These are phyloP conservation scores for Leptographium procerum DNA, from an alignment of 2,329 filamentous ascomycete genomes.

Conservation along the genomic window DNA sequence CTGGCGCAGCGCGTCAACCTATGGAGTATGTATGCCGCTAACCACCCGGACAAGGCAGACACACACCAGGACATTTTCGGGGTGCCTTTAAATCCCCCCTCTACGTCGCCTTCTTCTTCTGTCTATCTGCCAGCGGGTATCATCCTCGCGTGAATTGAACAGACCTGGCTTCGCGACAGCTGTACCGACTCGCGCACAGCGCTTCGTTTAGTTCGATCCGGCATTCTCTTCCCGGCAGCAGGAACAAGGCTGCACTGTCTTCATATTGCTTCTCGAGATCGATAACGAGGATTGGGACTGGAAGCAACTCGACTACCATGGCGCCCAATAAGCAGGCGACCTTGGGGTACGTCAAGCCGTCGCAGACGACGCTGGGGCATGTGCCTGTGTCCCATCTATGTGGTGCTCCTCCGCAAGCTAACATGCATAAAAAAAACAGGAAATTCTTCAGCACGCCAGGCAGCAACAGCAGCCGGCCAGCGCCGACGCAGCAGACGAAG, in stretches of 20 bases:
- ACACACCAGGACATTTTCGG: not conserved
- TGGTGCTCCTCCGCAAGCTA: not conserved
- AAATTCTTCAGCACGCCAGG: slow-evolving; percentile 72
- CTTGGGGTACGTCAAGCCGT: slow-evolving; percentile 72
- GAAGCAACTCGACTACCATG: slow-evolving; percentile 17
- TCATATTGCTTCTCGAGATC: no score
- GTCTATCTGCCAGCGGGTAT: not conserved
- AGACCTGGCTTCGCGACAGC: slow-evolving; percentile 9
- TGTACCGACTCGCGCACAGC: slow-evolving; percentile 5
- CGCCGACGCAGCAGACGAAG: slow-evolving; percentile 62
- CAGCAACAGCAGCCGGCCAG: slow-evolving; percentile 43
- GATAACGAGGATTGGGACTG: not conserved
- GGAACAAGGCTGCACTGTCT: not conserved
- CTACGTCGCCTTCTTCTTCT: not conserved
- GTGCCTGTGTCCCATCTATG: slow-evolving; percentile 8
- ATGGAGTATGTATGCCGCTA: no score
- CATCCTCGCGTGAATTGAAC: not conserved
- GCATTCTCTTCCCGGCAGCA: not conserved
- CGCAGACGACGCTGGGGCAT: slow-evolving; percentile 66
- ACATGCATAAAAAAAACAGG: slow-evolving; percentile 34
- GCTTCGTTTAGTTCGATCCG: not conserved
- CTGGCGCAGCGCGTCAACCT: slow-evolving; percentile 3
- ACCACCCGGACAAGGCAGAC: not conserved
- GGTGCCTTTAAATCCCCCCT: not conserved
- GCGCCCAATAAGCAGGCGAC: slow-evolving; percentile 62